Evolutionary conservation across 345 rosid species (phyloP).

Genomic region (Draba incana): DNA sequence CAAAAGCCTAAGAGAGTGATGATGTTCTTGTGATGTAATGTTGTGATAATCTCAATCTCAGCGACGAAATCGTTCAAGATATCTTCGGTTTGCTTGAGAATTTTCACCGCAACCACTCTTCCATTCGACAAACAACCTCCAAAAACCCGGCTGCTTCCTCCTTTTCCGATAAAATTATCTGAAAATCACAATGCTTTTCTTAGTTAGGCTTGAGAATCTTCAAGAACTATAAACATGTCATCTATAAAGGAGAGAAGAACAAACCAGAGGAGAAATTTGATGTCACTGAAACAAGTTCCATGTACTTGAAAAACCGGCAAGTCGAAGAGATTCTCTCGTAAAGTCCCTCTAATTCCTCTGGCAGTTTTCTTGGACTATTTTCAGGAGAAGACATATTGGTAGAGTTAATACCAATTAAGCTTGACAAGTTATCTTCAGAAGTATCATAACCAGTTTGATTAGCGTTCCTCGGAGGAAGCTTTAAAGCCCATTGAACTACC

Average conservation of each 20-base stretch:
- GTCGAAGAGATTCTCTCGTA: slow-evolving; percentile 72
- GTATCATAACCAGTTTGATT: slow-evolving; percentile 38
- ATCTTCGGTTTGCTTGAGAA: slow-evolving; percentile 75
- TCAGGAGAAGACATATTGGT: slow-evolving; percentile 42
- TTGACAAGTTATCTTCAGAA: slow-evolving; percentile 34
- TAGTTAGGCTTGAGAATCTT: slow-evolving; percentile 2
- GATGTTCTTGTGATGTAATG: slow-evolving; percentile 75
- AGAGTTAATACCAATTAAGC: slow-evolving; percentile 46
- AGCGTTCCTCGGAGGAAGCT: slow-evolving; percentile 57
- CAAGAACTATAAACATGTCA: slow-evolving; percentile 25
- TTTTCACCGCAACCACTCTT: slow-evolving; percentile 91
- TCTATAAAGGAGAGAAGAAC: slow-evolving; percentile 33
- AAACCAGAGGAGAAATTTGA: slow-evolving; percentile 69
- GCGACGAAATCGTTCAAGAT: slow-evolving; percentile 68
- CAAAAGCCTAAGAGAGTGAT: slow-evolving; percentile 87
- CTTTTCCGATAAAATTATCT: slow-evolving; percentile 88
- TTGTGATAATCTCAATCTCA: slow-evolving; percentile 84
- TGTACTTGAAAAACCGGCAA: slow-evolving; percentile 75
- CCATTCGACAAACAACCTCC: slow-evolving; percentile 78
- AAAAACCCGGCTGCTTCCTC: slow-evolving; percentile 92
- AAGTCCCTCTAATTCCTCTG: slow-evolving; percentile 61
- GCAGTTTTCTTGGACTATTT: slow-evolving; percentile 45
- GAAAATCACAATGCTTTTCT: slow-evolving; percentile 30
- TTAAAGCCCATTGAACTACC: slow-evolving; percentile 68
- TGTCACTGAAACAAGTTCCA: slow-evolving; percentile 76